phyloP scores from a whole-genome alignment of 2,329 filamentous ascomycete genomes.

The Metarhizium sp. region DNA sequence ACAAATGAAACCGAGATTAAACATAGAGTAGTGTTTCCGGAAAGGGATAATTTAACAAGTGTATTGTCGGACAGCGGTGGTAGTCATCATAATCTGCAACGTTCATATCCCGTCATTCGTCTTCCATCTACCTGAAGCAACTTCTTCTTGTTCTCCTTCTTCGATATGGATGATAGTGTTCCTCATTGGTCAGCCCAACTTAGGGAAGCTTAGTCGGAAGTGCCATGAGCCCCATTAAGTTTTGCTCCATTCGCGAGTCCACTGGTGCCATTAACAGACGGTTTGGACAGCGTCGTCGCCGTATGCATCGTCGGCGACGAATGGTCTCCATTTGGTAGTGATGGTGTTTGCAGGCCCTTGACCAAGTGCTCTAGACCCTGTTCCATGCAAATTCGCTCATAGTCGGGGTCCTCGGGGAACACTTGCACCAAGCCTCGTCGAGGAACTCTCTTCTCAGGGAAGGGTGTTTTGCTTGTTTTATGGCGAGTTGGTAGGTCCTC shows the following conservation, averaged over 20 bases:
- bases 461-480: conserved; percentile 42
- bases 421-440: conserved; percentile 45
- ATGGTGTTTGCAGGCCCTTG: conserved; percentile 32
- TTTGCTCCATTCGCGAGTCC: conserved; percentile 15
- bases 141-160: background rate
- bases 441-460: conserved; percentile 45
- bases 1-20: background rate
- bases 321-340: conserved; percentile 36
- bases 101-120: background rate
- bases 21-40: background rate
- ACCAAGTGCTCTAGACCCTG: conserved; percentile 49
- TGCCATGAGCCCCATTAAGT: conserved; percentile 21
- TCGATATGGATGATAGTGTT: background rate
- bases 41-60: background rate
- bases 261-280: conserved; percentile 22
- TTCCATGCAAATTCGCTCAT: conserved; percentile 42
- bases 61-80: conserved; percentile 7
- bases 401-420: conserved; percentile 47
- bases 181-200: background rate
- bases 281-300: conserved; percentile 15
- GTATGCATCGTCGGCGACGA: conserved; percentile 34
- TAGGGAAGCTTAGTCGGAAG: background rate
- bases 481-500: conserved; percentile 40
- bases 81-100: background rate
- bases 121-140: background rate